phyloP scores from a whole-genome alignment of 2,329 filamentous ascomycete species.

The Leptodontidium sp. region DNA sequence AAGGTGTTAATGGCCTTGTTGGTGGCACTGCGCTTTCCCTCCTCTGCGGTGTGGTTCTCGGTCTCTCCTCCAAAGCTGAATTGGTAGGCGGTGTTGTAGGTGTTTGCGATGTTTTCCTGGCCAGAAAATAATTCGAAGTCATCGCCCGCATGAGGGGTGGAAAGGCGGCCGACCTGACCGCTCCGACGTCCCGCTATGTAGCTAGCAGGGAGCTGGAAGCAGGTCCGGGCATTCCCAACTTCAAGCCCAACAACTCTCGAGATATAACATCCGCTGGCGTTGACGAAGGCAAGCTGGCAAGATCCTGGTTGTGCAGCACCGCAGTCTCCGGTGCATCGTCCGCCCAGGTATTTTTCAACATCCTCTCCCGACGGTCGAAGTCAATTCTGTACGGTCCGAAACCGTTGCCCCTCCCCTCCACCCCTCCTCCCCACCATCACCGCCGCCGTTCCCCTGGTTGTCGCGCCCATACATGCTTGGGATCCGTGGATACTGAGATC shows the following conservation, averaged over 20 bases:
- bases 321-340: too few relatives aligned
- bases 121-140: constrained; percentile 12
- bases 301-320: too few relatives aligned
- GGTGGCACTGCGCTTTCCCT: neutral
- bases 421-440: too few relatives aligned
- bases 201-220: neutral
- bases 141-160: neutral
- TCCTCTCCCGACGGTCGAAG: too few relatives aligned
- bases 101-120: neutral
- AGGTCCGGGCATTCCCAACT: neutral
- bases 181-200: neutral
- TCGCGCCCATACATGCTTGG: too few relatives aligned
- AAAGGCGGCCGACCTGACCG: neutral
- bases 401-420: too few relatives aligned
- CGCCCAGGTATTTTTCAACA: too few relatives aligned
- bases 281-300: too few relatives aligned
- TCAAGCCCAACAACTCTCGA: too few relatives aligned
- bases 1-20: neutral
- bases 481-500: neutral
- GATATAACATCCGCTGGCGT: neutral
- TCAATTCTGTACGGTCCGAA: too few relatives aligned
- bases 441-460: too few relatives aligned
- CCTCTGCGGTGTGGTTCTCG: neutral
- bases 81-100: neutral
- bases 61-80: constrained; percentile 4